Evolutionary conservation across 2,329 filamentous ascomycete genomes (phyloP).

Genomic region (Sclerotiophoma versabilis): DNA sequence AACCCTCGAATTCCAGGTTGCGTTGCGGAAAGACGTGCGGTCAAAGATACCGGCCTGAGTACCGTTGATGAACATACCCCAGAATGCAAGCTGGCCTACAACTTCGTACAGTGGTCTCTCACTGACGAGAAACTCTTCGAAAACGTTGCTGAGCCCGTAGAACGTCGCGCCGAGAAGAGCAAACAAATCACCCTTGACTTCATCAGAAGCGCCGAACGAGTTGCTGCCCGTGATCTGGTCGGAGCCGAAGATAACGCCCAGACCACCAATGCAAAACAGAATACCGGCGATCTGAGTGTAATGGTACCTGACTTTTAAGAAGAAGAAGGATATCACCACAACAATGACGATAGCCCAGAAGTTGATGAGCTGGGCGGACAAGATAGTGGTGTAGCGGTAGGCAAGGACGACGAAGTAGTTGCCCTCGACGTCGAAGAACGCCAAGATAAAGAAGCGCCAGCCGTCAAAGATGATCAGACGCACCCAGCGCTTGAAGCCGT

Average conservation of each 20-base stretch:
- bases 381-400: slow-evolving; percentile 85
- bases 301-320: slow-evolving; percentile 90
- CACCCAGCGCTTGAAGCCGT: slow-evolving; percentile 76
- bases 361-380: slow-evolving; percentile 94
- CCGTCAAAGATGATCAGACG: slow-evolving; percentile 72
- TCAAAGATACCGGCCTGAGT: slow-evolving; percentile 92
- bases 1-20: slow-evolving; percentile 59
- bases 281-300: slow-evolving; percentile 85
- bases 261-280: slow-evolving; percentile 87
- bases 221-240: slow-evolving; percentile 84
- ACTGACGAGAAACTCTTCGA: slow-evolving; percentile 92
- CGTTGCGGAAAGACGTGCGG: slow-evolving; percentile 68
- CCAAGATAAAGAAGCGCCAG: slow-evolving; percentile 90
- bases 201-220: slow-evolving; percentile 70
- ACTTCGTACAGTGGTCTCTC: slow-evolving; percentile 91
- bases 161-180: slow-evolving; percentile 86
- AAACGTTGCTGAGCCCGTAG: slow-evolving; percentile 90
- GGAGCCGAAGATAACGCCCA: slow-evolving; percentile 83
- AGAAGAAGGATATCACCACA: slow-evolving; percentile 79
- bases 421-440: slow-evolving; percentile 92
- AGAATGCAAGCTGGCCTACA: slow-evolving; percentile 86
- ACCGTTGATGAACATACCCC: slow-evolving; percentile 89
- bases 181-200: slow-evolving; percentile 91
- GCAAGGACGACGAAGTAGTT: slow-evolving; percentile 98
- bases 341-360: slow-evolving; percentile 98